Evolutionary conservation across 441 rosid species (phyloP), one percentile per base, ranked within the genome.

Genomic region (Viola pubescens): DNA sequence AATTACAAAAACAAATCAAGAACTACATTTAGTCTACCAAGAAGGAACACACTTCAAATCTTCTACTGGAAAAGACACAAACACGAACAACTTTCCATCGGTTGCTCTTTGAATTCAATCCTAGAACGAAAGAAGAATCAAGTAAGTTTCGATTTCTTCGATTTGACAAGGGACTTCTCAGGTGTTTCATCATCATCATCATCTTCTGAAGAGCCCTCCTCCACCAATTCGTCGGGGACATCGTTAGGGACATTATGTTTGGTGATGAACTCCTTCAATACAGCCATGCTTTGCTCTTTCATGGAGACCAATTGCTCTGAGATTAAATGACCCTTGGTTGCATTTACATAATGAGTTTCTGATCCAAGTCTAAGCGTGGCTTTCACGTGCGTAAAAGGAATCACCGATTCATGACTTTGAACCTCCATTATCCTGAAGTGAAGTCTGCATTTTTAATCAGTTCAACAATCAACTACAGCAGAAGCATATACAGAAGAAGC

Each of bases 231-330:
- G 11, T 88, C 94, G 7, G 84, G 89, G 13, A 88, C 87, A 56
- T 88, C 85, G 56, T 63, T 79, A 0, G 83, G 80, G 64, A 81
- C 87, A 68, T 88, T 86, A 67, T 86, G 87, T 45, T 70, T 86
- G 60, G 89, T 82, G 64, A 88, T 82, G 79, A 76, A 88, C 47
- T 86, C 91, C 77, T 82, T 88, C 44, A 88, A 72, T 48, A 84
- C 39, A 53, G 53, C 66, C 88, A 86, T 88, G 76, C 89, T 84
- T 70, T 79, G 73, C 63, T 79, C 87, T 72, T 88, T 88, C 81
- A 82, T 71, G 38, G 85, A 76, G 67, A 67, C 77, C 76, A 88
- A 72, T 70, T 88, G 87, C 64, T 79, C 81, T 0, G 83, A 74
- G 5, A 88, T 65, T 47, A 54, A 45, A 38, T 10, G 42, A 9